Evolutionary conservation across 306 rosid genomes (phyloP), one percentile per base, ranked within the genome.

Genomic region (Herpetospermum pedunculosum): DNA sequence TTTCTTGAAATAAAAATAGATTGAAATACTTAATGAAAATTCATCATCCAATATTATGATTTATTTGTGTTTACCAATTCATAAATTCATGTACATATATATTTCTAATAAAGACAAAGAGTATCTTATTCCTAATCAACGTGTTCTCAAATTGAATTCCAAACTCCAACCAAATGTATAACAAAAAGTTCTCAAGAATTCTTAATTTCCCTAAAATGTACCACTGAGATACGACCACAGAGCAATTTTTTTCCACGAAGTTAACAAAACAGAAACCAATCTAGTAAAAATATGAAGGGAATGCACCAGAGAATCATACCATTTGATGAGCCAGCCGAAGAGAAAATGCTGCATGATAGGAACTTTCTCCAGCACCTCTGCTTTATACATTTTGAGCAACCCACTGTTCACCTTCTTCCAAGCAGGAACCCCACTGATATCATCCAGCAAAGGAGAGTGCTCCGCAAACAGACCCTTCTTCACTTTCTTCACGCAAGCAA

Each of bases 311-410:
- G 26, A 72, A 2, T 8, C 77, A 26, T 83, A 95, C 97, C 99
- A 95, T 53, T 88, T 82, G 77, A 95, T 89, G 43, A 95, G 92
- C 76, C 89, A 89, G 37, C 97, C 99, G 58, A 89, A 95, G 13
- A 91, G 97, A 63, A 95, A 91, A 84, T 95, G 99, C 85, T 95
- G 99, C 99, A 95, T 95, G 57, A 95, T 95, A 52, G 99, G 99
- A 59, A 95, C 92, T 83, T 95, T 95, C 90, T 86, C 99, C 91
- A 95, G 80, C 41, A 94, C 97, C 89, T 95, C 99, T 38, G 84
- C 96, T 82, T 88, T 91, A 60, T 95, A 95, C 99, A 95, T 95
- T 90, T 95, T 95, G 63, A 91, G 91, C 85, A 95, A 79, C 46
- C 99, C 99, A 68, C 92, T 77, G 19, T 95, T 91, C 12, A 95